A percentile compares a stretch with the other conserved stretches of the same genome.
Conservation (phyloP, 768 basidiomycete species). For the Tulasnella sp. region DNA sequence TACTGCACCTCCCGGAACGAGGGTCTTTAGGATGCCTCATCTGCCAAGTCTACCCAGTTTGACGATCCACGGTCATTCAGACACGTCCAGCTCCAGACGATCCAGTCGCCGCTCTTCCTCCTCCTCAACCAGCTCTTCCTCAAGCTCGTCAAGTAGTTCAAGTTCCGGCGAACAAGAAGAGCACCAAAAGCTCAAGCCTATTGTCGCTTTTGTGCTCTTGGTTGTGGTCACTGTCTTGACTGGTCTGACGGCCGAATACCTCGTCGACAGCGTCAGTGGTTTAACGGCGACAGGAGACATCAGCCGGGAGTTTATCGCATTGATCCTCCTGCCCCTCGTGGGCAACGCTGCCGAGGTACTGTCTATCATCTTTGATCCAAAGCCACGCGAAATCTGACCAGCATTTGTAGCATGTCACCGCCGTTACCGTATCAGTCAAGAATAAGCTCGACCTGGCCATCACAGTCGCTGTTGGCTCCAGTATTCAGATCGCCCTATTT, state of each 20-base stretch:
- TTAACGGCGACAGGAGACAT: conserved; percentile 56
- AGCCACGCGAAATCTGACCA: neutral
- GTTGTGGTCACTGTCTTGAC: conserved; percentile 56
- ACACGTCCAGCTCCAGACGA: neutral
- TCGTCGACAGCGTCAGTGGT: conserved; percentile 79
- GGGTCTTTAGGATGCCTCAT: conserved; percentile 34
- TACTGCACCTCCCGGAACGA: conserved; percentile 2
- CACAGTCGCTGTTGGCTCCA: conserved; percentile 80
- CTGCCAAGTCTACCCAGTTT: conserved; percentile 28
- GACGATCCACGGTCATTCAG: conserved; percentile 9
- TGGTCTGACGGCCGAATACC: conserved; percentile 56
- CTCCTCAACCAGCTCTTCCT: conserved; percentile 1
- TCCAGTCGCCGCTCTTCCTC: conserved; percentile 14
- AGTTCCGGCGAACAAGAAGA: conserved; percentile 49
- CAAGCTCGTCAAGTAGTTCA: neutral
- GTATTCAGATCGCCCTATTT: conserved; percentile 63
- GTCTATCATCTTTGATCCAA: conserved; percentile 48
- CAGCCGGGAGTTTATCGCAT: conserved; percentile 74
- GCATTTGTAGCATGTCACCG: conserved; percentile 67
- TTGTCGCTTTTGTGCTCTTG: conserved; percentile 60
- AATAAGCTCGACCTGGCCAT: conserved; percentile 82
- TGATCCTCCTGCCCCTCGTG: conserved; percentile 91
- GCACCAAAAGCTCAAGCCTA: conserved; percentile 55
- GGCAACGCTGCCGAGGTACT: conserved; percentile 70
- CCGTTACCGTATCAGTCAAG: conserved; percentile 74